A percentile compares a stretch with the other conserved stretches of the same genome.
Conservation (phyloP, 306 rosid species). For the Oemleria cerasiformis region DNA sequence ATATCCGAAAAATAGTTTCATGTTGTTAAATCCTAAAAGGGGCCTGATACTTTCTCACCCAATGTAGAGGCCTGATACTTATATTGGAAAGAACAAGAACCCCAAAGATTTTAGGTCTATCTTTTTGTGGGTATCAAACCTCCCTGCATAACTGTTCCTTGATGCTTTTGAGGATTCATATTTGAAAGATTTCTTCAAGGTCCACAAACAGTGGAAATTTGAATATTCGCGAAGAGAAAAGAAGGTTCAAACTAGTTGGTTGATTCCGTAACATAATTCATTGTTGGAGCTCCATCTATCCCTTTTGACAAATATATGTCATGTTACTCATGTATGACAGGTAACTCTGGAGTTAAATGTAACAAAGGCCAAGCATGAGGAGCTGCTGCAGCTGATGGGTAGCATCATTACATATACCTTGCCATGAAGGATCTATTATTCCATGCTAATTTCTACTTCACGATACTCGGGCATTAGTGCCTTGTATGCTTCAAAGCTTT, state of each 20-base stretch:
- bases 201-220: not conserved
- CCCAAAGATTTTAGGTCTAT: not conserved
- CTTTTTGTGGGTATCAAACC: constrained; percentile 5
- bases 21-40: not conserved
- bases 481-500: constrained; percentile 16
- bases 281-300: constrained; percentile 3
- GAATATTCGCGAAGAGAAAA: not conserved
- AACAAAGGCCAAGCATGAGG: constrained; percentile 57
- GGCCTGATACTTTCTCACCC: too few relatives aligned
- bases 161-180: not conserved
- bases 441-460: not conserved
- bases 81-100: constrained; percentile 1
- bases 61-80: not conserved
- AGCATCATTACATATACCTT: constrained; percentile 39
- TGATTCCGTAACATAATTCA: not conserved
- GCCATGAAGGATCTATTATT: constrained; percentile 2
- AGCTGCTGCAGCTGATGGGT: constrained; percentile 45
- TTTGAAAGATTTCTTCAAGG: not conserved
- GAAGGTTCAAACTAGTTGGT: not conserved
- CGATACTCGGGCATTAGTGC: not conserved
- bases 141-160: not conserved
- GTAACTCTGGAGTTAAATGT: constrained; percentile 70
- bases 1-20: not conserved
- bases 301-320: constrained; percentile 5
- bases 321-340: constrained; percentile 31